These are phyloP conservation scores for Fusarium chuoi DNA, from an alignment of 2,329 filamentous ascomycete species.

Conservation along the genomic window DNA sequence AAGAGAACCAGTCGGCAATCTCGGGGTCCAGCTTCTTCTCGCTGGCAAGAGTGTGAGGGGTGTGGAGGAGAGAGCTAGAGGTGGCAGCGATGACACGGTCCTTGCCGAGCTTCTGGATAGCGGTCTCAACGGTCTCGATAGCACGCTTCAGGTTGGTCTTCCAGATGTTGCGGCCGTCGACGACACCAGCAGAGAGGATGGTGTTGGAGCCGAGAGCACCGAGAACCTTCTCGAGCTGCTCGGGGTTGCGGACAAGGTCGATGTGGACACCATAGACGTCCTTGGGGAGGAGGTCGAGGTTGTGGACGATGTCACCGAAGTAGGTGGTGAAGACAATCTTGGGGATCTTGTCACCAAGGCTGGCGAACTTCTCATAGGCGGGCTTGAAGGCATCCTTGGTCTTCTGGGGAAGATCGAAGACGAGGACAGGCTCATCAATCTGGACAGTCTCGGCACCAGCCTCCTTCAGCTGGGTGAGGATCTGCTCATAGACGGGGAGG, in stretches of 20 bases:
- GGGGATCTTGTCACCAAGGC: slow-evolving; percentile 82
- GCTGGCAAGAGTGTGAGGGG: slow-evolving; percentile 95
- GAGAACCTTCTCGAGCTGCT: slow-evolving; percentile 91
- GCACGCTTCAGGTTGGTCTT: slow-evolving; percentile 99
- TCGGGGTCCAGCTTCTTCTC: slow-evolving; percentile 98
- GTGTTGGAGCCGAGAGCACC: slow-evolving; percentile 88
- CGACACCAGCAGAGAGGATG: slow-evolving; percentile 92
- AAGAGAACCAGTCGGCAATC: slow-evolving; percentile 98
- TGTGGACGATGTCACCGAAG: slow-evolving; percentile 99
- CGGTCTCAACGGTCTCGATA: slow-evolving; percentile 89
- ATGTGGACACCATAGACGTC: slow-evolving; percentile 88
- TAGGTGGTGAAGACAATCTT: slow-evolving; percentile 94
- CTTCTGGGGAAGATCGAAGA: slow-evolving; percentile 91
- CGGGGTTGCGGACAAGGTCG: slow-evolving; percentile 97
- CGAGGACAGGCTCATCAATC: slow-evolving; percentile 97
- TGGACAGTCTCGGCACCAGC: slow-evolving; percentile 97
- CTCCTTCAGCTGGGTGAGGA: slow-evolving; percentile 91
- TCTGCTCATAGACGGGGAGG: slow-evolving; percentile 92
- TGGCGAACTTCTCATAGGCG: slow-evolving; percentile 88
- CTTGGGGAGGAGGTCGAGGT: slow-evolving; percentile 88
- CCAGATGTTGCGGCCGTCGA: slow-evolving; percentile 99
- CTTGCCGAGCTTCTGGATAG: slow-evolving; percentile 94
- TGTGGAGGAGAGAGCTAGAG: slow-evolving; percentile 97
- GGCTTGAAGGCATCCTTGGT: slow-evolving; percentile 98
- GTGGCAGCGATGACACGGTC: slow-evolving; percentile 97